Percentiles rank a stretch among this genome's conserved stretches.
Conservation (phyloP, 345 rosid species). For the Melaleuca quinquenervia region DNA sequence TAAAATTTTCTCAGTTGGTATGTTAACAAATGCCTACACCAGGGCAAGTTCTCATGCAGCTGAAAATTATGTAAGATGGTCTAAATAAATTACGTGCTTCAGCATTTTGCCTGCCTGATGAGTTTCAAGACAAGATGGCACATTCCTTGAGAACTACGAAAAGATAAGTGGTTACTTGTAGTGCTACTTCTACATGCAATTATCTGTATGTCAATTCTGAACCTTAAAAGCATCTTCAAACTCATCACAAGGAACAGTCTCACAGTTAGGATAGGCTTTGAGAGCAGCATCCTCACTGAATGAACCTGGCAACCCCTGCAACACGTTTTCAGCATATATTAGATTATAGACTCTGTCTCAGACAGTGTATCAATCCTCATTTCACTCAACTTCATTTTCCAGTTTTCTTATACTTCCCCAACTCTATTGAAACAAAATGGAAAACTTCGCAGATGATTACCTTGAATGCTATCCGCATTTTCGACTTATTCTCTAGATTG, state of each 20-base stretch:
- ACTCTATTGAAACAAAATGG: not conserved
- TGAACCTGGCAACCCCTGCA: constrained; percentile 48
- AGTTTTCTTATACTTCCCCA: not conserved
- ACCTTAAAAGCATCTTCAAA: constrained; percentile 59
- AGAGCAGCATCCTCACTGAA: constrained; percentile 51
- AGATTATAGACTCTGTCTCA: not conserved
- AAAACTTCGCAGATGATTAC: constrained; percentile 2
- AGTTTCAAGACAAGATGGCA: not conserved
- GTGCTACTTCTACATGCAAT: not conserved
- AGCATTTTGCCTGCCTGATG: not conserved
- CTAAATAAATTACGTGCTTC: not conserved
- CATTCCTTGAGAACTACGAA: not conserved
- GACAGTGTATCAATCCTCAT: not conserved
- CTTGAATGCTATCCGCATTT: constrained; percentile 41
- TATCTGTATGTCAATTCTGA: not conserved
- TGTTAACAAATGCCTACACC: not conserved
- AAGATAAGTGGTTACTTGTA: not conserved
- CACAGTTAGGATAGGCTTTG: constrained; percentile 54
- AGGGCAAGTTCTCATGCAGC: not conserved
- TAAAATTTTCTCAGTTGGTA: not conserved
- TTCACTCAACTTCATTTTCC: not conserved
- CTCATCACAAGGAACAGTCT: constrained; percentile 45
- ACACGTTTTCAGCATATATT: not conserved
- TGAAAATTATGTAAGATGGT: not conserved
- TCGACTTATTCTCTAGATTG: constrained; percentile 11